Evolutionary conservation across 495 filamentous ascomycete species (phyloP), one percentile per base, ranked within the genome.

Genomic region (Daldinia decipiens): DNA sequence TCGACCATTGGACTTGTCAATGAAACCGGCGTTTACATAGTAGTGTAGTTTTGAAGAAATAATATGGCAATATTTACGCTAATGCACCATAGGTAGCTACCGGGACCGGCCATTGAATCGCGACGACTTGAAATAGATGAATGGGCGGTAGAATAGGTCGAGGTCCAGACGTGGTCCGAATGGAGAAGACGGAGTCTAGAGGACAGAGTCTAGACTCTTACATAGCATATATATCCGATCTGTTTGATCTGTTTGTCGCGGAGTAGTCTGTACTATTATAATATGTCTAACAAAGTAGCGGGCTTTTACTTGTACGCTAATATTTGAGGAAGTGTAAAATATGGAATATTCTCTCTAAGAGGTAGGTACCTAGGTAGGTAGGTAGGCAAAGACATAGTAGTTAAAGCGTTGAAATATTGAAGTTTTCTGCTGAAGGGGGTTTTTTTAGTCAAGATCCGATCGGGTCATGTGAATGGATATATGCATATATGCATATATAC

Each of bases 101-200:
- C 40, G 4, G 4, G 31, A 45, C 40, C 11, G 34, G 34, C 12
- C 34, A 13, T 36, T 36, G 62, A 58, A 27, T 55, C 55, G 57
- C 50, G 29, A 62, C 32, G 29, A 32, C 40, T 62, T 43, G 11
- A 29, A 9, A 56, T 17, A 24, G 43, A 47, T 54, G 54, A 45
- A 57, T 32, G 38, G 51, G 51, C 43, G 56, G 50, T 65, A 38
- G 62, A 62, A 27, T 61, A 39, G 52, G 51, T 72, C 63, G 54
- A 31, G 65, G 63, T 31, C 61, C 15, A 60, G 67, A 63, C 27
- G 40, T 32, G 40, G 21, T 43, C 63, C 26, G 51, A 26, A 36
- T 19, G 56, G 50, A 26, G 55, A 65, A 26, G 51, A 7, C 27
- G 27, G 38, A 50, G 53, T 24, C 53, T 56, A 56, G 53, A 56